phyloP scores from a whole-genome alignment of 108 stramenopile species.

The Cafeteria roenbergensis region DNA sequence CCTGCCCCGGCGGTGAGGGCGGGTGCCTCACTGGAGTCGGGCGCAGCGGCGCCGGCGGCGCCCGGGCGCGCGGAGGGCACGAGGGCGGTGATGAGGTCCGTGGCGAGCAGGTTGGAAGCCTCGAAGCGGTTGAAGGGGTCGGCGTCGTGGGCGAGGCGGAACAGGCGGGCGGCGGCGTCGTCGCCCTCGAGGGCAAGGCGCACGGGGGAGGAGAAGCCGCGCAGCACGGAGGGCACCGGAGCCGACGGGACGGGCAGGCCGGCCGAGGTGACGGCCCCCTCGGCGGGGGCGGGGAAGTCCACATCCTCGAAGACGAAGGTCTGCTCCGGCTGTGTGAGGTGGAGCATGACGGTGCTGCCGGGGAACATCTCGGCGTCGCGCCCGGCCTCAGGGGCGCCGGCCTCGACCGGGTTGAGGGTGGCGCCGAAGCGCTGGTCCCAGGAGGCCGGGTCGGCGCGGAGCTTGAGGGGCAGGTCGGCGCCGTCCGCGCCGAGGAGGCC shows the following conservation, averaged over 20 bases:
- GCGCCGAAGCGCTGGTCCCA: neutral
- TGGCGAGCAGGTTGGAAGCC: constrained; percentile 28
- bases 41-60: neutral
- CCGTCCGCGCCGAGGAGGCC: constrained; percentile 68
- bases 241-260: constrained; percentile 35
- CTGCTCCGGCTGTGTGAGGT: constrained; percentile 63
- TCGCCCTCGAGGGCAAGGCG: constrained; percentile 52
- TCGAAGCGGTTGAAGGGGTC: constrained; percentile 47
- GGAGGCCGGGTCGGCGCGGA: neutral
- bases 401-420: neutral
- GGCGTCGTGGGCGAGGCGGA: constrained; percentile 40
- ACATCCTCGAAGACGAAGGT: constrained; percentile 67
- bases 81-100: neutral
- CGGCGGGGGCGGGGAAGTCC: no score
- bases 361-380: constrained; percentile 58
- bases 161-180: constrained; percentile 49
- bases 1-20: neutral
- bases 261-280: no score
- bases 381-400: no score
- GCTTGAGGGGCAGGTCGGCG: constrained; percentile 34
- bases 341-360: constrained; percentile 39
- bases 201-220: constrained; percentile 82
- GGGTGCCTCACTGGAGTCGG: neutral
- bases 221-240: constrained; percentile 71
- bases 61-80: neutral